These are phyloP conservation scores for Diaporthe aspalathi DNA, from an alignment of 2,329 filamentous ascomycete genomes.

Conservation along the genomic window DNA sequence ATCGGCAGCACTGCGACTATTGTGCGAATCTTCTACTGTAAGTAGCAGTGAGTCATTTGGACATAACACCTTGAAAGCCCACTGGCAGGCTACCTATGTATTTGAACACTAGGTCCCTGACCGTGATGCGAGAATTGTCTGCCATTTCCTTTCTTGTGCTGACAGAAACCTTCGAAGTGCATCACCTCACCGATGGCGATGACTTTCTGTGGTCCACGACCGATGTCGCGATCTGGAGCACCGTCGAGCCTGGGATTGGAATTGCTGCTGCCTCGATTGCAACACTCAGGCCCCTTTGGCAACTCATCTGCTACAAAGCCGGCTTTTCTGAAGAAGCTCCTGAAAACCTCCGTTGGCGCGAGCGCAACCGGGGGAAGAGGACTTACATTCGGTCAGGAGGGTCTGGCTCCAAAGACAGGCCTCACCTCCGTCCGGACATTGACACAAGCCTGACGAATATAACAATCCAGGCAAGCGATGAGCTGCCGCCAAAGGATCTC, in stretches of 20 bases:
- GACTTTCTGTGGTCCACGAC: slow-evolving; percentile 29
- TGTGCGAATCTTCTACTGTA: slow-evolving; percentile 21
- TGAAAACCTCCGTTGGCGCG: slow-evolving; percentile 8
- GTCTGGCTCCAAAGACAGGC: background rate
- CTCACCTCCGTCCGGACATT: background rate
- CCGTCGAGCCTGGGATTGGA: slow-evolving; percentile 28
- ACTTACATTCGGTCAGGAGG: slow-evolving; percentile 19
- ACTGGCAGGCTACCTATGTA: no score
- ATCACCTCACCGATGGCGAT: slow-evolving; percentile 7
- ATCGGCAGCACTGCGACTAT: slow-evolving; percentile 16
- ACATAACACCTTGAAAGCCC: background rate
- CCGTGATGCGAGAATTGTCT: no score
- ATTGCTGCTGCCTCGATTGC: slow-evolving; percentile 26
- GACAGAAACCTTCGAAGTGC: background rate
- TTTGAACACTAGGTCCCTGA: no score
- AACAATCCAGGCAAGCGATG: background rate
- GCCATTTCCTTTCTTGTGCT: background rate
- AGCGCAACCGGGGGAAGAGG: slow-evolving; percentile 20
- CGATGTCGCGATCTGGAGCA: slow-evolving; percentile 31
- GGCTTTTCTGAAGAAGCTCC: slow-evolving; percentile 1
- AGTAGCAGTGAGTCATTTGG: background rate
- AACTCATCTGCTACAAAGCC: slow-evolving; percentile 2
- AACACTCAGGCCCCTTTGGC: slow-evolving; percentile 29
- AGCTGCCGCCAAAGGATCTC: background rate
- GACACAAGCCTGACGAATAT: background rate